Percentiles rank a stretch among this genome's conserved stretches.
These are phyloP conservation scores for Babesia gibsoni DNA, from an alignment of 169 alveolate genomes.

Conservation along the genomic window DNA sequence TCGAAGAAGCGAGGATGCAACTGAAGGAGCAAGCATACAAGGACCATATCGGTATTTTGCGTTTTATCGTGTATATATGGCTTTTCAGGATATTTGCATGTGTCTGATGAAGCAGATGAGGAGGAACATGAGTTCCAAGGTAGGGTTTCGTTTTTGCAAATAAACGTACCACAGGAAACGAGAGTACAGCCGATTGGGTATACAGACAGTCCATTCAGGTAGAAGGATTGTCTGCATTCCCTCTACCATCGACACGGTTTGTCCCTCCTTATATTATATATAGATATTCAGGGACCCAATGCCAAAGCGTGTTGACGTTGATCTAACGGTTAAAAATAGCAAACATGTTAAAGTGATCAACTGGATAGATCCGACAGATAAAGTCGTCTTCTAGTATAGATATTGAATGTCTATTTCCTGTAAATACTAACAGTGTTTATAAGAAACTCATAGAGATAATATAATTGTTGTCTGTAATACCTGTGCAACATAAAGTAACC, in stretches of 20 bases:
- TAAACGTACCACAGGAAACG: slow-evolving; percentile 18
- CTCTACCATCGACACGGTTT: slow-evolving; percentile 68
- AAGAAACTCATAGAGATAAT: not conserved
- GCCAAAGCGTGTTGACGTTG: slow-evolving; percentile 87
- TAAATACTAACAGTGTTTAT: slow-evolving; percentile 3
- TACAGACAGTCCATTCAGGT: slow-evolving; percentile 74
- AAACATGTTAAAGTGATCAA: slow-evolving; percentile 78
- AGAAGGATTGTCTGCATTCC: slow-evolving; percentile 72
- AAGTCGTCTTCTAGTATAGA: slow-evolving; percentile 66
- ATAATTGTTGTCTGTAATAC: too few species aligned
- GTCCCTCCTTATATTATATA: not conserved
- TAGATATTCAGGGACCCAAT: slow-evolving; percentile 73
- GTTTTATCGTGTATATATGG: not conserved
- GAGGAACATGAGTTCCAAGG: slow-evolving; percentile 70
- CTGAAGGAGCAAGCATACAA: slow-evolving; percentile 49
- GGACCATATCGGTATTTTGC: slow-evolving; percentile 27
- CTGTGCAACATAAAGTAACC: too few species aligned
- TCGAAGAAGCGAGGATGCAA: slow-evolving; percentile 47
- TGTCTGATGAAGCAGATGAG: slow-evolving; percentile 64
- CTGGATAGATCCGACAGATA: slow-evolving; percentile 88
- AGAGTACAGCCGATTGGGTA: slow-evolving; percentile 72
- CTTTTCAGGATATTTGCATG: slow-evolving; percentile 64
- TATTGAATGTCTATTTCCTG: slow-evolving; percentile 16
- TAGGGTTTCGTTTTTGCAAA: not conserved
- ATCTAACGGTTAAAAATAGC: slow-evolving; percentile 75